Percentiles rank a stretch among this genome's conserved stretches.
Conservation (phyloP, 257 asterid species). For the Jacaranda copaia region DNA sequence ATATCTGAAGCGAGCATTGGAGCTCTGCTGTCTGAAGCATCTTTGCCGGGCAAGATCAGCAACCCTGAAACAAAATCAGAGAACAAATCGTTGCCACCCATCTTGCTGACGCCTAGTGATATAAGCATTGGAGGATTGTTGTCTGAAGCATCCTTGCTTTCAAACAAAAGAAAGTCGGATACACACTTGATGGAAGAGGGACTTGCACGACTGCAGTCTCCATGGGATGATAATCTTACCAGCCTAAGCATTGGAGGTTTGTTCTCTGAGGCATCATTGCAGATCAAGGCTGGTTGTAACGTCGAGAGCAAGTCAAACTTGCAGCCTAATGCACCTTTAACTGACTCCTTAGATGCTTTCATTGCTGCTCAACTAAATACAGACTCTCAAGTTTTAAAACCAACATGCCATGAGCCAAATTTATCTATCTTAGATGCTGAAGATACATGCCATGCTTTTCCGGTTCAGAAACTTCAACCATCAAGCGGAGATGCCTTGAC, state of each 20-base stretch:
- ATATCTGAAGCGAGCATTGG: conserved; percentile 60
- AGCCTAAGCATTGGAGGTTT: conserved; percentile 86
- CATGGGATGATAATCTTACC: conserved; percentile 70
- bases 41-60: conserved; percentile 50
- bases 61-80: conserved; percentile 35
- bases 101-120: conserved; percentile 53
- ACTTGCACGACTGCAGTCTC: conserved; percentile 44
- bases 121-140: conserved; percentile 61
- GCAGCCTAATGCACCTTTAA: conserved; percentile 41
- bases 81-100: conserved; percentile 48
- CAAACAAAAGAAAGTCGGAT: conserved; percentile 44
- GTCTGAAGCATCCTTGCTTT: conserved; percentile 63
- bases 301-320: conserved; percentile 49
- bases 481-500: conserved; percentile 42
- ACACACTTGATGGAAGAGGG: conserved; percentile 32
- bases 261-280: conserved; percentile 73
- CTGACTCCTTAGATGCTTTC: conserved; percentile 54
- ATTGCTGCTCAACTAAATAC: conserved; percentile 45
- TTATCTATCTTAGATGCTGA: conserved; percentile 86
- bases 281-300: conserved; percentile 47
- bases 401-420: conserved; percentile 49
- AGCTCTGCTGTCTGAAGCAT: conserved; percentile 58
- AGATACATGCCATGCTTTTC: conserved; percentile 94
- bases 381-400: conserved; percentile 47
- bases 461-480: conserved; percentile 50